These are phyloP conservation scores for Condylostoma magnum DNA, from an alignment of 169 alveolate species.

Conservation along the genomic window DNA sequence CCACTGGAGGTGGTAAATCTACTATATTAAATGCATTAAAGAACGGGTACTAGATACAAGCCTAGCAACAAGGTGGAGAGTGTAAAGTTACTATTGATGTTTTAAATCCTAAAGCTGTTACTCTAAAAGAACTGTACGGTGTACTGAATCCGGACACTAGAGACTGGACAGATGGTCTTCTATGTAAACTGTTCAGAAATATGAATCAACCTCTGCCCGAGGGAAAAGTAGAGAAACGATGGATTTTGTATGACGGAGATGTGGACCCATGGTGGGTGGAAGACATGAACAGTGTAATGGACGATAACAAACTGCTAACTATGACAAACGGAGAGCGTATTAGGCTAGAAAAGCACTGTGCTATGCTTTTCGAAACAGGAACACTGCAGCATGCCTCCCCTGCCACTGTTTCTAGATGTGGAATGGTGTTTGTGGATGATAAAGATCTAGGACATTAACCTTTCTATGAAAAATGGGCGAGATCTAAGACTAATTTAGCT, in stretches of 20 bases:
- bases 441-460: constrained; percentile 85
- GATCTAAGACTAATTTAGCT: constrained; percentile 64
- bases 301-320: constrained; percentile 80
- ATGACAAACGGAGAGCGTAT: constrained; percentile 85
- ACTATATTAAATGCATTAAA: constrained; percentile 82
- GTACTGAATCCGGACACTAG: constrained; percentile 82
- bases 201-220: constrained; percentile 64
- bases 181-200: constrained; percentile 80
- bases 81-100: constrained; percentile 76
- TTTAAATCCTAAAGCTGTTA: constrained; percentile 91
- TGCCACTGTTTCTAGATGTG: constrained; percentile 89
- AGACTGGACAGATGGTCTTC: constrained; percentile 87
- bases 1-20: constrained; percentile 93
- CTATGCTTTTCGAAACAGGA: constrained; percentile 76
- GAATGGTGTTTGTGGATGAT: constrained; percentile 88
- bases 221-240: constrained; percentile 69
- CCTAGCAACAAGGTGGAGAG: constrained; percentile 75
- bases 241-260: constrained; percentile 87
- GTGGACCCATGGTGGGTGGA: constrained; percentile 91
- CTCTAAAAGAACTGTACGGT: constrained; percentile 92
- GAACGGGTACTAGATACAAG: constrained; percentile 82
- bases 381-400: constrained; percentile 87
- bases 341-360: constrained; percentile 71
- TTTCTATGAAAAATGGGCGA: constrained; percentile 90
- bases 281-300: constrained; percentile 89